Base-by-base conservation (phyloP, 2,329 filamentous ascomycete genomes). In the Dendrostoma leiphaemia region DNA sequence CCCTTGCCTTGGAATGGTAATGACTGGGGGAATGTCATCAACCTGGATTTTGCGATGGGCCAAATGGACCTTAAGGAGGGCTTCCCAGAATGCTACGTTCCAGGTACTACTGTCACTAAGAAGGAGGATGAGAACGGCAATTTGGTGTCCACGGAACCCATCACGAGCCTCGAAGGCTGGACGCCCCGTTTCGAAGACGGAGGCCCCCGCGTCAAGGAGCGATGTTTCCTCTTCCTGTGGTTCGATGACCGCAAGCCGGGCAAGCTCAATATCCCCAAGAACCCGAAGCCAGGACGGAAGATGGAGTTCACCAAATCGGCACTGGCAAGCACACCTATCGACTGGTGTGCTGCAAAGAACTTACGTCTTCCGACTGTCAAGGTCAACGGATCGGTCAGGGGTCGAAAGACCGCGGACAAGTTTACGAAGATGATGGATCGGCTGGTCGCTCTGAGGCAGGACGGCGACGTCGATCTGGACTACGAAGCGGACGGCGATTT, bases 331-430 rank as follows among this genome's bases (percentile, higher is more conserved):
- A 45, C 47, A 15, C 54, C 46, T 4, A 37, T 34, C 13, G 54
- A 57, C 38, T 57, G 54, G 54, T 40, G 53, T 1, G 40, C 40
- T 8, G 54, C 50, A 2, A 23, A 15, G n/a, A 15, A 49, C n/a
- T 17, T 57, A 7, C 24, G 54, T 4, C 21, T 10, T 6, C 13
- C 10, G 2, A 26, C 26, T 15, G 2, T 9, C 4, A 23, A 53
- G 5, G 40, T 48, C 3, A 31, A 35, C 4, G 3, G 23, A 0
- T 21, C 32, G 0, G 49, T 46, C 1, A 6, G n/a, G 13, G 54
- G 54, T 1, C 9, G 13, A 1, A 31, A 28, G 1, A 38, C 49
- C 7, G 54, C 54, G 2, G 38, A 28, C 12, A 43, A 44, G 21
- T 56, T 45, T 24, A 32, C 8, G 19, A 48, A 45, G 6, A 56